These are phyloP conservation scores for Phlegmacium glaucopus DNA, from an alignment of 768 basidiomycete genomes.

Conservation along the genomic window DNA sequence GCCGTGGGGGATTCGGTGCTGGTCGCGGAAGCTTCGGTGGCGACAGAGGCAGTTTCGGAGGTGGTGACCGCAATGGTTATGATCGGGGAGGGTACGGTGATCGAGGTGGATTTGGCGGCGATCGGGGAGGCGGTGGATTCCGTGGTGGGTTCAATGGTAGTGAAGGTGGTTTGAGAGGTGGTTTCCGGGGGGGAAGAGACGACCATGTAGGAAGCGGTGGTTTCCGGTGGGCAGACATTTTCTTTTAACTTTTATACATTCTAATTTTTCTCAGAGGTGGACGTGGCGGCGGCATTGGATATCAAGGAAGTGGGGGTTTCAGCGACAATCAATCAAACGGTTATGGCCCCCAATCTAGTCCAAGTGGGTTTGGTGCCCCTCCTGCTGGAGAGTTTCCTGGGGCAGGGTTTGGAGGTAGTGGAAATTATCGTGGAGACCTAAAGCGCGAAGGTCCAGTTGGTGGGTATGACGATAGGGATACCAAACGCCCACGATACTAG, in stretches of 20 bases:
- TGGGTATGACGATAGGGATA: constrained; percentile 79
- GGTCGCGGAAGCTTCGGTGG: constrained; percentile 39
- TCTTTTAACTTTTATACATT: constrained; percentile 9
- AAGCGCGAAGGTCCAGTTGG: constrained; percentile 68
- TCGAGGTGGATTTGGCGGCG: constrained; percentile 42
- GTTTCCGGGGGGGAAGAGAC: constrained; percentile 35
- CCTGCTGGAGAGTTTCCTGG: constrained; percentile 34
- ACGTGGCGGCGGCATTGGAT: constrained; percentile 73
- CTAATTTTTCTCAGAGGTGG: constrained; percentile 40
- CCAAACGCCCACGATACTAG: constrained; percentile 82
- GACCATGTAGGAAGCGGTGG: constrained; percentile 32
- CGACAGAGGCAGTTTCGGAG: constrained; percentile 56
- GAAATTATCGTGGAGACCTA: constrained; percentile 68
- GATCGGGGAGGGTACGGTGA: constrained; percentile 17
- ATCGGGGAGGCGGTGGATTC: constrained; percentile 35
- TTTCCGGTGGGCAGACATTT: constrained; percentile 30
- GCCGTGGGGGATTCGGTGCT: constrained; percentile 30
- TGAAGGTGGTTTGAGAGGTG: constrained; percentile 40
- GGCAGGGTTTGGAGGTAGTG: constrained; percentile 43
- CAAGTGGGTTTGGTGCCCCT: constrained; percentile 34
- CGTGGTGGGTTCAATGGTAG: constrained; percentile 35
- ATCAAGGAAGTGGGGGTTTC: constrained; percentile 58
- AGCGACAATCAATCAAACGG: constrained; percentile 52
- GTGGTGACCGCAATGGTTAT: constrained; percentile 39
- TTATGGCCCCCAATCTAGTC: constrained; percentile 35